Conservation (phyloP, 352 stramenopile species). For the Blastocystis sp. region DNA sequence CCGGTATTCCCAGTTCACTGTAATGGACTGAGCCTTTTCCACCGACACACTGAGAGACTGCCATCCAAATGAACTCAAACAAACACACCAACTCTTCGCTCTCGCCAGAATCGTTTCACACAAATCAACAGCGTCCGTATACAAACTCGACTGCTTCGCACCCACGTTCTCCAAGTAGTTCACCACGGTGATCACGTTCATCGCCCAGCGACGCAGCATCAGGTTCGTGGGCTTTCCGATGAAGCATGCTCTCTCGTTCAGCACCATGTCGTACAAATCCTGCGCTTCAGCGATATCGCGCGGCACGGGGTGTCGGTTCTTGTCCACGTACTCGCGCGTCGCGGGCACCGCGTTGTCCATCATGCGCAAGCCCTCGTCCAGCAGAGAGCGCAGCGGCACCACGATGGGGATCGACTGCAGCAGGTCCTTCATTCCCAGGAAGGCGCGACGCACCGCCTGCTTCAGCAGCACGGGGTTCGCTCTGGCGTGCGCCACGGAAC, state of each 20-base stretch:
- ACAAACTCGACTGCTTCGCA: not conserved
- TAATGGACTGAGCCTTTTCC: no score
- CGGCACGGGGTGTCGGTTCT: not conserved
- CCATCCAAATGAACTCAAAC: no score
- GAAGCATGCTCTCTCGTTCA: constrained; percentile 36
- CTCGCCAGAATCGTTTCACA: constrained; percentile 14
- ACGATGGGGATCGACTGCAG: not conserved
- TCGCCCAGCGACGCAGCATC: constrained; percentile 21
- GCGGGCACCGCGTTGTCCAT: not conserved
- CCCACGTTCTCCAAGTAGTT: not conserved
- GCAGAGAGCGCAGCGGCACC: not conserved
- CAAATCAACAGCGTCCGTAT: no score
- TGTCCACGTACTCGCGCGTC: constrained; percentile 6
- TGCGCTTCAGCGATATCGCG: not conserved
- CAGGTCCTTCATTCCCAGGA: constrained; percentile 12
- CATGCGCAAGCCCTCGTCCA: not conserved
- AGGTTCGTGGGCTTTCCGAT: not conserved
- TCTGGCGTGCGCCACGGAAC: not conserved
- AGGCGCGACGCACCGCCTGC: not conserved
- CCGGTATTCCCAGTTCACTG: no score
- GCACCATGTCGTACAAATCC: constrained; percentile 52
- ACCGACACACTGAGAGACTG: no score
- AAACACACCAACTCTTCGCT: constrained; percentile 28
- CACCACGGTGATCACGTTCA: constrained; percentile 7
- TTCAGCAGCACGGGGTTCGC: constrained; percentile 27